Percentiles rank a stretch among this genome's conserved stretches.
These are phyloP conservation scores for Setomelanomma holmii DNA, from an alignment of 2,329 filamentous ascomycete genomes.

Conservation along the genomic window DNA sequence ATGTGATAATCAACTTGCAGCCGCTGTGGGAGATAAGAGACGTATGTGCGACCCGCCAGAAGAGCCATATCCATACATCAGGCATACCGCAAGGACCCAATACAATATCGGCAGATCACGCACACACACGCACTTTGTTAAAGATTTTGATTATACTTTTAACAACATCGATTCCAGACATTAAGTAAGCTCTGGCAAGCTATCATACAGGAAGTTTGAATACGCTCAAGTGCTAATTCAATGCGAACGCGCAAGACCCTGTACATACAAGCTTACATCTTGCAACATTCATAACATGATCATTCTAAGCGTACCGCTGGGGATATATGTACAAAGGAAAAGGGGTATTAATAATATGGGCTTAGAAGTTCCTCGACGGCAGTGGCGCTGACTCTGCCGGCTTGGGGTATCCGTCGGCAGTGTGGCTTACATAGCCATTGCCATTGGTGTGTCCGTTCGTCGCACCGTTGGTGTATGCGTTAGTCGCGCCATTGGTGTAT, in stretches of 20 bases:
- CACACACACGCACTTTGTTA: conserved; percentile 6
- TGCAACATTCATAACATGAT: not conserved
- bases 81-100: too few species aligned
- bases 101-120: too few species aligned
- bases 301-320: not conserved
- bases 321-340: conserved; percentile 11
- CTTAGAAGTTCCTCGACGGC: conserved; percentile 39
- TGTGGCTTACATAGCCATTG: conserved; percentile 24
- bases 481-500: conserved; percentile 15
- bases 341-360: conserved; percentile 3
- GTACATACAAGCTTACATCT: not conserved
- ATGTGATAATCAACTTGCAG: too few species aligned
- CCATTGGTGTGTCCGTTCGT: conserved; percentile 23
- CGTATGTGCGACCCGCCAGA: too few species aligned
- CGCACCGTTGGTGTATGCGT: conserved; percentile 25
- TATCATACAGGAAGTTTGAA: not conserved
- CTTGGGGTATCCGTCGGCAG: conserved; percentile 24
- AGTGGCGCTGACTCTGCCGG: conserved; percentile 26
- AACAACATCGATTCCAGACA: not conserved
- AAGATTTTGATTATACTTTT: not conserved
- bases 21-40: too few species aligned
- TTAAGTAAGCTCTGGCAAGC: not conserved
- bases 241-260: not conserved
- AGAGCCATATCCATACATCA: too few species aligned
- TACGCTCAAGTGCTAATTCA: not conserved